Evolutionary conservation across 495 filamentous ascomycete species (phyloP).

Genomic region (Penicillium coffeae): DNA sequence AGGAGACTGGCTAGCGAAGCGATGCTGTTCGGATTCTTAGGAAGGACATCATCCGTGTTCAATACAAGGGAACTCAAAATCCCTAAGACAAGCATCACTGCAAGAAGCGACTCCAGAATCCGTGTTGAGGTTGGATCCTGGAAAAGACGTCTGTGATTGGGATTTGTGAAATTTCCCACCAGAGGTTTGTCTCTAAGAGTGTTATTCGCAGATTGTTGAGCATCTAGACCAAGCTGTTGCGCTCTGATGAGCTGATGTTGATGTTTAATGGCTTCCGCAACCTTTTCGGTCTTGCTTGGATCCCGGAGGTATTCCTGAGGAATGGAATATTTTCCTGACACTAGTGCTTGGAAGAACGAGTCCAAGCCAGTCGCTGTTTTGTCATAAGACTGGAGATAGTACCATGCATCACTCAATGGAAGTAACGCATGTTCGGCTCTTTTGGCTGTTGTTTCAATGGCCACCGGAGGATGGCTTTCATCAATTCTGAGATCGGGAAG

Average conservation of each 20-base stretch:
- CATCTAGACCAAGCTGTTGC: not conserved
- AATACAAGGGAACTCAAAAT: conserved; percentile 17
- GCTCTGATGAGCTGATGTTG: not conserved
- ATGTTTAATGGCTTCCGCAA: not conserved
- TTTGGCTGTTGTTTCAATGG: conserved; percentile 5
- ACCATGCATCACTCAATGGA: not conserved
- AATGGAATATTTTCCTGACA: conserved; percentile 4
- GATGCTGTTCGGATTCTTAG: conserved; percentile 24
- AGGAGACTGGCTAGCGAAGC: conserved; percentile 26
- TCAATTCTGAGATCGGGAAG: conserved; percentile 5
- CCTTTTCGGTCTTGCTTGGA: not conserved
- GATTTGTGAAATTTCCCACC: conserved; percentile 1
- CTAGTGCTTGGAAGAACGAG: not conserved
- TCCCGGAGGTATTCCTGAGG: not conserved
- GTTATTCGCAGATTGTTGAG: not conserved
- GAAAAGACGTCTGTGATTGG: conserved; percentile 9
- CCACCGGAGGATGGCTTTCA: not conserved
- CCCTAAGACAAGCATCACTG: conserved; percentile 11
- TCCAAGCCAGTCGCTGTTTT: not conserved
- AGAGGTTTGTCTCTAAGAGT: not conserved
- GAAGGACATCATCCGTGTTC: conserved; percentile 23
- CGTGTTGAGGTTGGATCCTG: conserved; percentile 28
- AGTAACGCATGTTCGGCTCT: not conserved
- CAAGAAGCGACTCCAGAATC: conserved; percentile 27
- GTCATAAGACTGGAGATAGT: not conserved